Conservation (phyloP, 1,284 basidiomycete genomes). For the Cutaneotrichosporon cyanovorans region DNA sequence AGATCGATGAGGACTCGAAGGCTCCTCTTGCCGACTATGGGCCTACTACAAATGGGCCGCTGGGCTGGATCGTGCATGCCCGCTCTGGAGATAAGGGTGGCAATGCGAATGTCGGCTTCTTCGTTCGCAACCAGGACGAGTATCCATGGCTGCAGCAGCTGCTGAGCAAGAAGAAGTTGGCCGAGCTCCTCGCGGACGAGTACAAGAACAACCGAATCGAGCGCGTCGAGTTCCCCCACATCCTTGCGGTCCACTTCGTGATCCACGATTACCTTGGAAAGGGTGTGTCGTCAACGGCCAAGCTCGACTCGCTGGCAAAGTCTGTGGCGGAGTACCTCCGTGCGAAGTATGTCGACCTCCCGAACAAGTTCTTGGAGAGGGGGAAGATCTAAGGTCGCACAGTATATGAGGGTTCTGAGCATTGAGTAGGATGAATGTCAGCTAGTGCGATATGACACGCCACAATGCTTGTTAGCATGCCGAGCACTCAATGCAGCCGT, state of each 20-base stretch:
- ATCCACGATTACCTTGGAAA: constrained; percentile 35
- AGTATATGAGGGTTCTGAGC: neutral
- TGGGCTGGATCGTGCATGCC: constrained; percentile 25
- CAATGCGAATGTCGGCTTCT: constrained; percentile 27
- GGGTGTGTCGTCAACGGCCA: constrained; percentile 10
- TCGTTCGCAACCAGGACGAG: constrained; percentile 21
- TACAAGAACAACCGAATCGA: constrained; percentile 20
- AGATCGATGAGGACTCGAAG: constrained; percentile 11
- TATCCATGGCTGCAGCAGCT: constrained; percentile 19
- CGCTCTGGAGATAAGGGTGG: constrained; percentile 30
- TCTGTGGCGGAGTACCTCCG: constrained; percentile 15
- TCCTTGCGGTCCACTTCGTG: constrained; percentile 32
- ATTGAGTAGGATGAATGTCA: neutral
- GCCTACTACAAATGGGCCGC: constrained; percentile 15
- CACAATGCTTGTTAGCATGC: no score
- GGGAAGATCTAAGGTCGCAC: constrained; percentile 9
- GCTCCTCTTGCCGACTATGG: constrained; percentile 8
- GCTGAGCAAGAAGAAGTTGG: constrained; percentile 14
- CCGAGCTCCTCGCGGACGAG: constrained; percentile 19
- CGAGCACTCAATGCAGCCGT: no score
- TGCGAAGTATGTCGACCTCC: constrained; percentile 9
- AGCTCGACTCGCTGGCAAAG: constrained; percentile 15
- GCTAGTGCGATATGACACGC: no score
- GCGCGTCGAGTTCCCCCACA: constrained; percentile 25
- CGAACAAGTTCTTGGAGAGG: constrained; percentile 9